A percentile compares a stretch with the other conserved stretches of the same genome.
Conservation (phyloP, 306 rosid species). For the Sindora glabra region DNA sequence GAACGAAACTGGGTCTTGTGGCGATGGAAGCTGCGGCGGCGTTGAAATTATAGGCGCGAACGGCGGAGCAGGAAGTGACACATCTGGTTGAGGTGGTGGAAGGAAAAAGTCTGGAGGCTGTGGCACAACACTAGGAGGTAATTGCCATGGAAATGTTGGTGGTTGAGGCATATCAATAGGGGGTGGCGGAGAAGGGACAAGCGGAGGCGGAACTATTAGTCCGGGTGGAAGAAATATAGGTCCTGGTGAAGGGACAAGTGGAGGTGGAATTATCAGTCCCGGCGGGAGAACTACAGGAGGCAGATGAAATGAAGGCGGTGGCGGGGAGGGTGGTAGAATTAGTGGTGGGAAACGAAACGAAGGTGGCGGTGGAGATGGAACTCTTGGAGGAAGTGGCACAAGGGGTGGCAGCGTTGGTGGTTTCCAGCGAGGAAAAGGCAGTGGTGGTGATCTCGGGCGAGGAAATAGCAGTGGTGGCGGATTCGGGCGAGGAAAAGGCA, state of each 20-base stretch:
- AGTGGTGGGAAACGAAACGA: neutral
- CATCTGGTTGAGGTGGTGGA: slow-evolving; percentile 35
- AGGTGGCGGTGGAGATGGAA: too few species aligned
- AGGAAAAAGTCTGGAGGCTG: neutral
- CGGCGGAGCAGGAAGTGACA: slow-evolving; percentile 44
- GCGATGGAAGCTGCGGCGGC: slow-evolving; percentile 36
- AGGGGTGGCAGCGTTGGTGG: too few species aligned
- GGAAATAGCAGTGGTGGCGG: slow-evolving; percentile 18
- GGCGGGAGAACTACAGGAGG: slow-evolving; percentile 23
- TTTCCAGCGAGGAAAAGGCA: too few species aligned
- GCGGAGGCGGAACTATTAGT: too few species aligned
- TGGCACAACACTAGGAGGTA: slow-evolving; percentile 41
- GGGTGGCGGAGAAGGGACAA: slow-evolving; percentile 37
- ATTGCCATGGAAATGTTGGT: slow-evolving; percentile 41
- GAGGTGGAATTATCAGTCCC: slow-evolving; percentile 28
- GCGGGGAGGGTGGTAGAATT: slow-evolving; percentile 17
- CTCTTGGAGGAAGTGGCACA: too few species aligned
- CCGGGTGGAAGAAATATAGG: too few species aligned
- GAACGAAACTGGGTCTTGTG: slow-evolving; percentile 22
- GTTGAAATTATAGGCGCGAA: slow-evolving; percentile 41
- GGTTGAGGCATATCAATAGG: too few species aligned
- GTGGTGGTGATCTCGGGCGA: slow-evolving; percentile 20
- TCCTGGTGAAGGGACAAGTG: too few species aligned
- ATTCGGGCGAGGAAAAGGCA: slow-evolving; percentile 18
- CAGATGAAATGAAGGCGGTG: slow-evolving; percentile 20